Base-by-base conservation (phyloP, 2,329 filamentous ascomycete genomes). In the Monilinia fructigena region DNA sequence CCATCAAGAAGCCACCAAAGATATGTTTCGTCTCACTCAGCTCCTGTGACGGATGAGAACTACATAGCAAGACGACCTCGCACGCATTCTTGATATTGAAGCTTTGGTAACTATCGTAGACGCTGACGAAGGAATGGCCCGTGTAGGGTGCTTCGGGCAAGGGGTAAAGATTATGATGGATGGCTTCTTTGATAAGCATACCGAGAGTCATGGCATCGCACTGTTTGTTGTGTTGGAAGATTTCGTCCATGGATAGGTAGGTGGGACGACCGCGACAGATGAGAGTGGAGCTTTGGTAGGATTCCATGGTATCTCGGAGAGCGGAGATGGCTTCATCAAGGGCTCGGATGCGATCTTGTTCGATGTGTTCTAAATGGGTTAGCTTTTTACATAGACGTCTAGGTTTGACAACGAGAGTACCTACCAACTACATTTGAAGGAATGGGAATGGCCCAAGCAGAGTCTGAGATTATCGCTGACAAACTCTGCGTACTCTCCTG, bases 141-240 rank as follows among this genome's bases (percentile, higher is more conserved):
- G 35, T 56, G 16, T 64, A 56, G 6, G 62, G 62, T 7, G 52
- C 62, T 38, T 58, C 52, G 11, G 62, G 62, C 16, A 64, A 12
- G 10, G 61, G 61, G 31, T 64, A 64, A 7, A 64, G 40, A 26
- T 56, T 42, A 26, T 56, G 53, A 8, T 35, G 23, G 18, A 45
- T 35, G 20, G 64, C 58, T 42, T 55, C 58, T 38, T 63, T 63
- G 1, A 63, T 55, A 1, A 66, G 23, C 28, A 47, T 55, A 20
- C 59, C 65, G 0, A 66, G 14, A 5, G 55, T 40, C 65, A 63
- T 63, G 16, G 65, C 48, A n/a, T 66, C 58, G 31, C 65, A 66
- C 47, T 42, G 47, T 38, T 54, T 62, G 11, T 60, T 48, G 20
- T 66, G 63, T 28, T 48, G 40, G 16, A n/a, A 28, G 1, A 50